A percentile compares a stretch with the other conserved stretches of the same genome.
These are phyloP conservation scores for Sarocladium strictum DNA, from an alignment of 2,329 filamentous ascomycete species.

Conservation along the genomic window DNA sequence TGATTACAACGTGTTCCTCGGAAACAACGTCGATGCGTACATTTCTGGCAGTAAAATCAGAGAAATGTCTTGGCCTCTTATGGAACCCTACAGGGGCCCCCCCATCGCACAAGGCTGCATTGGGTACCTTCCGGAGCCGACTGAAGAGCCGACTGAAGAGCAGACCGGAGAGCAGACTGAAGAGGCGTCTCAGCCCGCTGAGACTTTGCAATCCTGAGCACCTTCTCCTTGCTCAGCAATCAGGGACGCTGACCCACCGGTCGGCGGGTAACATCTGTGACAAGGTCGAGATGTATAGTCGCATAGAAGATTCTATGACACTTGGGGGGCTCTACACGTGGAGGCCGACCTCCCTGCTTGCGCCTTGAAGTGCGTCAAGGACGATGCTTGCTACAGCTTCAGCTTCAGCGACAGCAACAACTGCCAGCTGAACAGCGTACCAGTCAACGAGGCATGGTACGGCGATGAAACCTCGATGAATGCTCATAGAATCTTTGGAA, in stretches of 20 bases:
- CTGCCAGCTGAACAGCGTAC: background rate
- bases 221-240: background rate
- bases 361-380: background rate
- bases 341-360: background rate
- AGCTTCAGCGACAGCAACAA: background rate
- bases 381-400: background rate
- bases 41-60: background rate
- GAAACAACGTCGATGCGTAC: background rate
- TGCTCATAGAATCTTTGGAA: background rate
- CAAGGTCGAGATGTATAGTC: background rate
- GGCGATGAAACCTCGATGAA: background rate
- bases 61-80: background rate
- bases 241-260: background rate
- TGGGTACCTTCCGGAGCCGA: slow-evolving; percentile 5
- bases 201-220: background rate
- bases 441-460: background rate
- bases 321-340: background rate
- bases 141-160: too few relatives aligned
- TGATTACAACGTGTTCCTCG: background rate
- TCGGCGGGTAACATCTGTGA: background rate
- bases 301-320: background rate
- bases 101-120: slow-evolving; percentile 11
- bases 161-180: too few relatives aligned
- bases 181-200: too few relatives aligned
- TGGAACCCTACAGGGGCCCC: background rate